Percentiles rank a stretch among this genome's conserved stretches.
Evolutionary conservation across 202 grass and related monocot genomes (phyloP).

Genomic region (Miscanthus sacchariflorus): DNA sequence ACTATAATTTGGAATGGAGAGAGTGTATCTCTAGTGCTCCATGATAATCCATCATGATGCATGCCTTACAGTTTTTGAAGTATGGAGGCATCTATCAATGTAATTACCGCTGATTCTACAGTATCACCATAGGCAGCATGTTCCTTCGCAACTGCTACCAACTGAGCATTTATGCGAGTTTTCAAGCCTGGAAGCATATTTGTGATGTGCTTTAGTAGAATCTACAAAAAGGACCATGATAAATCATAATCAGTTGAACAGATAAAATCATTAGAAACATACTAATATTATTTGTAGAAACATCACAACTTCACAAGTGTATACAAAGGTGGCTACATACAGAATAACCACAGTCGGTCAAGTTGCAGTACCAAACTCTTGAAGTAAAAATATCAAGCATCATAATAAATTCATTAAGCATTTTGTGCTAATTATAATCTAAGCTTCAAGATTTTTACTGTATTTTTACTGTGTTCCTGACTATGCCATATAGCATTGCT

Average conservation of each 20-base stretch:
- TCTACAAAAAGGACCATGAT: conserved; percentile 58
- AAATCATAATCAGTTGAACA: conserved; percentile 26
- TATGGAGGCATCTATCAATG: conserved; percentile 27
- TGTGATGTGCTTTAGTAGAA: conserved; percentile 89
- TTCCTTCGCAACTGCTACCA: conserved; percentile 70
- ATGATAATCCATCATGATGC: conserved; percentile 26
- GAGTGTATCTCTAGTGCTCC: conserved; percentile 3
- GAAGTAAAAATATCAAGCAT: neutral
- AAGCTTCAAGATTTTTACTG: conserved; percentile 3
- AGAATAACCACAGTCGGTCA: neutral
- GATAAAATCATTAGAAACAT: conserved; percentile 36
- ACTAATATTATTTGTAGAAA: conserved; percentile 36
- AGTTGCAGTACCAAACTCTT: neutral
- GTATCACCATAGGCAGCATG: conserved; percentile 92
- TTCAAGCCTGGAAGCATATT: conserved; percentile 93
- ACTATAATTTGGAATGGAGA: neutral
- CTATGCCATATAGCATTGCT: neutral
- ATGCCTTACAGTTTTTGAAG: conserved; percentile 25
- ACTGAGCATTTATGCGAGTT: conserved; percentile 77
- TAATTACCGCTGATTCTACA: conserved; percentile 78
- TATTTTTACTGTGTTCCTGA: neutral
- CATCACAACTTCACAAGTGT: neutral
- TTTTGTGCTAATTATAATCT: conserved; percentile 6
- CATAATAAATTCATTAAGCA: conserved; percentile 17
- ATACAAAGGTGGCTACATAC: conserved; percentile 28